These are phyloP conservation scores for Trichoderma breve DNA, from an alignment of 2,329 filamentous ascomycete genomes.

Conservation along the genomic window DNA sequence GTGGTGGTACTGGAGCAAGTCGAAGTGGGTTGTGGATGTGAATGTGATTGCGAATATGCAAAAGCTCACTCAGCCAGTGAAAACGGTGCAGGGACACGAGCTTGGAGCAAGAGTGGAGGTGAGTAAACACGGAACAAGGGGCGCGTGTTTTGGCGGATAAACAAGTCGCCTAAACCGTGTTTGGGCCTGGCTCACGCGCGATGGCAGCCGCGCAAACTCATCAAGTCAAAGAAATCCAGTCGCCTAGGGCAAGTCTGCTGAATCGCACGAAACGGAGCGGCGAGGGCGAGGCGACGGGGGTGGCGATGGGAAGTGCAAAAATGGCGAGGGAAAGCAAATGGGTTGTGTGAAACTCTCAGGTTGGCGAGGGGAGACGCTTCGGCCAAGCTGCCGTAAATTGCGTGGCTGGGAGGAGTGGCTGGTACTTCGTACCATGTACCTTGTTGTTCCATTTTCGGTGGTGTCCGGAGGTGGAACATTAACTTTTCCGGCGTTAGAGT, in stretches of 20 bases:
- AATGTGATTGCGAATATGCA: background rate
- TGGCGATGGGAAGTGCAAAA: conserved; percentile 20
- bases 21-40: background rate
- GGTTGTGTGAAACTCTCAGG: conserved; percentile 24
- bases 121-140: conserved; percentile 34
- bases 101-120: conserved; percentile 27
- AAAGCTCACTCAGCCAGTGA: background rate
- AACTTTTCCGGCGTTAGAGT: background rate
- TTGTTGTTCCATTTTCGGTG: background rate
- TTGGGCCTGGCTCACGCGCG: conserved; percentile 33
- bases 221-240: conserved; percentile 29
- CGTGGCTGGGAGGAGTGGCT: conserved; percentile 38
- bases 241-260: conserved; percentile 25
- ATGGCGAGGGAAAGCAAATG: conserved; percentile 17
- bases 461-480: background rate
- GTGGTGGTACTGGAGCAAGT: background rate
- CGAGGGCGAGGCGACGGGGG: conserved; percentile 21
- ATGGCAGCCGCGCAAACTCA: conserved; percentile 30
- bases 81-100: conserved; percentile 18
- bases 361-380: conserved; percentile 31
- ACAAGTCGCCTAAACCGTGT: conserved; percentile 32
- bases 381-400: conserved; percentile 34
- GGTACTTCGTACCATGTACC: background rate
- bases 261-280: conserved; percentile 28
- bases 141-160: conserved; percentile 34